Evolutionary conservation across 2,329 filamentous ascomycete species (phyloP), one percentile per base, ranked within the genome.

Genomic region (Magnaporthales sp.): DNA sequence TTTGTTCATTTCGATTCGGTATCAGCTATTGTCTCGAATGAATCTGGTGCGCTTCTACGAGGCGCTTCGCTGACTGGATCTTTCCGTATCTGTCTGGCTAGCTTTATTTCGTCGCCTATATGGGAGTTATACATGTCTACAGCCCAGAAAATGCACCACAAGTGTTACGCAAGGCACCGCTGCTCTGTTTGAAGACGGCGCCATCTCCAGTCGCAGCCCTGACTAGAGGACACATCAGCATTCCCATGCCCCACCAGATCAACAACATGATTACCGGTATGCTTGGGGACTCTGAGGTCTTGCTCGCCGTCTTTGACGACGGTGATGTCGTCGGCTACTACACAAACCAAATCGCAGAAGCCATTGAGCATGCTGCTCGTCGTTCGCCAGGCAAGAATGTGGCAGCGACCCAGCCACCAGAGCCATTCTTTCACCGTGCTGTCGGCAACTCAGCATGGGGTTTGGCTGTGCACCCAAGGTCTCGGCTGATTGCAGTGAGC

Each of bases 401-500:
- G 11, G 8, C 11, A 27, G 29, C 9, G 58, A 65, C 24, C 29
- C 64, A 13, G 26, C 65, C 15, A 8, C 66, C 29, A n/a, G 29
- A 60, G n/a, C 79, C 80, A 0, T 91, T 96, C 73, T 91, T 97
- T 67, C 86, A 87, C 67, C 85, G 90, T 51, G 93, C 91, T 73
- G 92, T 97, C 2, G 86, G 86, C 1, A 79, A 78, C 27, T 94
- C 91, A 68, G 94, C 93, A 2, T 99, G 95, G 95, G 95, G 94
- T 0, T 77, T 97, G 63, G 90, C 92, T 8, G 84, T 97, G 11
- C 94, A 98, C 75, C 84, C 86, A 78, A 80, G 88, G 69, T 92
- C 91, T n/a, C 87, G 93, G 0, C 80, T 97, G 68, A 90, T 99
- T 69, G 95, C 94, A 0, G 89, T 96, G 54, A 91, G 91, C 71